Conservation (phyloP, 2,329 filamentous ascomycete species). For the Diplodia mutila region DNA sequence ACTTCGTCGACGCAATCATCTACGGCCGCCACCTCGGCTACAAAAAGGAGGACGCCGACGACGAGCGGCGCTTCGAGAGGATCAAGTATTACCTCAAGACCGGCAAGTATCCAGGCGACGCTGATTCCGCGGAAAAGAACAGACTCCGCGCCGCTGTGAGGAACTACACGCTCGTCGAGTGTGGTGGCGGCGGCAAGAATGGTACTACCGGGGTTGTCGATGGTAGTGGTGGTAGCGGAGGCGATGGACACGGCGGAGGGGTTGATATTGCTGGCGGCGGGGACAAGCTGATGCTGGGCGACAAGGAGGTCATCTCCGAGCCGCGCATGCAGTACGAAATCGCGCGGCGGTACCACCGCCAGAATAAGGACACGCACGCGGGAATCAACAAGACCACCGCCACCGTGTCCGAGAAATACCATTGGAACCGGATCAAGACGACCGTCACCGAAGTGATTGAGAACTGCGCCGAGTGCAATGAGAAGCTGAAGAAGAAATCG, state of each 20-base stretch:
- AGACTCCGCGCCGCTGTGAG: constrained; percentile 90
- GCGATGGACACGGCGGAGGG: neutral
- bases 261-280: constrained; percentile 55
- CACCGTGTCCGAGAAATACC: constrained; percentile 88
- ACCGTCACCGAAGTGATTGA: constrained; percentile 94
- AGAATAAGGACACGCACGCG: constrained; percentile 59
- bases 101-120: constrained; percentile 88
- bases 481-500: constrained; percentile 43
- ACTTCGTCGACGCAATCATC: constrained; percentile 56
- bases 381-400: constrained; percentile 99
- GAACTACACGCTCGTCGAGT: constrained; percentile 80
- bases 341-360: constrained; percentile 72
- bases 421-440: constrained; percentile 98
- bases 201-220: constrained; percentile 34
- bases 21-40: constrained; percentile 64
- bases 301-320: constrained; percentile 94
- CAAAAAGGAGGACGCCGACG: constrained; percentile 80
- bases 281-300: constrained; percentile 85
- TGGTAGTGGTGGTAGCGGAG: constrained; percentile 28
- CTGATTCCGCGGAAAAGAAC: constrained; percentile 93
- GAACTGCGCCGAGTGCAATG: constrained; percentile 88
- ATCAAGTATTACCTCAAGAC: constrained; percentile 97
- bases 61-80: constrained; percentile 97
- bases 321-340: constrained; percentile 90
- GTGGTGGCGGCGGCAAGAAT: constrained; percentile 32